A percentile compares a stretch with the other conserved stretches of the same genome.
These are phyloP conservation scores for Penicillium capsulatum DNA, from an alignment of 2,329 filamentous ascomycete species.

Conservation along the genomic window DNA sequence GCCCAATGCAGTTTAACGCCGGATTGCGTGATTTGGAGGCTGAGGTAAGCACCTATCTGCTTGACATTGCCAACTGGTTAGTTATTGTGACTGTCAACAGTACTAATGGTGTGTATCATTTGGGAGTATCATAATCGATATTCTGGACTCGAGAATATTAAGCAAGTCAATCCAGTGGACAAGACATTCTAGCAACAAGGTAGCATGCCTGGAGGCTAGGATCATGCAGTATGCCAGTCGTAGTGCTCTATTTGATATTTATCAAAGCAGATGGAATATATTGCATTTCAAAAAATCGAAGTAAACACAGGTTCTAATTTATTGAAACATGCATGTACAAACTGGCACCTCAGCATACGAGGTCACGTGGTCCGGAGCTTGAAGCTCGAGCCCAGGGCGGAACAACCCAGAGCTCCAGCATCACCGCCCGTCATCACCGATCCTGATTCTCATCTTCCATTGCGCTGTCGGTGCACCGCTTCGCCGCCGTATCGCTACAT, in stretches of 20 bases:
- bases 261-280: too few relatives aligned
- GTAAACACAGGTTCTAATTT: not conserved
- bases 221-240: too few relatives aligned
- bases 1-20: conserved; percentile 27
- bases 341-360: not conserved
- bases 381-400: conserved; percentile 24
- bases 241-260: too few relatives aligned
- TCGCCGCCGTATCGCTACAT: not conserved
- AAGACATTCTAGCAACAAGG: too few relatives aligned
- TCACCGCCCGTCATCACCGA: conserved; percentile 13
- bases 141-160: too few relatives aligned
- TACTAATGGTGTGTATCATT: too few relatives aligned
- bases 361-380: conserved; percentile 33
- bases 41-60: conserved; percentile 1
- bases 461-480: conserved; percentile 1
- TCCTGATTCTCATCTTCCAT: conserved; percentile 5
- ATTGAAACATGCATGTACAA: not conserved
- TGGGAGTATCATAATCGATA: too few relatives aligned
- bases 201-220: too few relatives aligned
- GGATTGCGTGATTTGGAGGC: conserved; percentile 29
- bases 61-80: not conserved
- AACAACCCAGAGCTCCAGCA: conserved; percentile 19
- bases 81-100: too few relatives aligned
- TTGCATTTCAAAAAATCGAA: too few relatives aligned
- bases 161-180: too few relatives aligned